These are phyloP conservation scores for Ascochyta lentis DNA, from an alignment of 2,329 filamentous ascomycete genomes.

Conservation along the genomic window DNA sequence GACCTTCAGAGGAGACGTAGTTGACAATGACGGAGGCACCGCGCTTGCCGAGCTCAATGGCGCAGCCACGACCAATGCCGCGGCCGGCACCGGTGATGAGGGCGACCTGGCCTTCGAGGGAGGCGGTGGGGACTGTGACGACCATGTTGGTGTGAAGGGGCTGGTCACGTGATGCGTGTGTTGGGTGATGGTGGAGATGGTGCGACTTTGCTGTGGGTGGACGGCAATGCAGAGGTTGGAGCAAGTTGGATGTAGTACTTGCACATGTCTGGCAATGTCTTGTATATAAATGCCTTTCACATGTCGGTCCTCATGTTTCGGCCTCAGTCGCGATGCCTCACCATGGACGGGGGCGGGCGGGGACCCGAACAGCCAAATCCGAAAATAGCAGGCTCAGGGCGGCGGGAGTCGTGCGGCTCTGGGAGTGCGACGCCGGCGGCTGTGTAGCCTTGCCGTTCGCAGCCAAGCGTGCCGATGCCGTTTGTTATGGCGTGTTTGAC, in stretches of 20 bases:
- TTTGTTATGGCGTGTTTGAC: slow-evolving; percentile 21
- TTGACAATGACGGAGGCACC: slow-evolving; percentile 72
- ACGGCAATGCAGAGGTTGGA: not conserved
- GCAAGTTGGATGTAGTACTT: slow-evolving; percentile 16
- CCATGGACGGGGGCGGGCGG: slow-evolving; percentile 27
- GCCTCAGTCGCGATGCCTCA: slow-evolving; percentile 22
- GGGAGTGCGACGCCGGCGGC: slow-evolving; percentile 24
- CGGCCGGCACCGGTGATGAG: slow-evolving; percentile 70
- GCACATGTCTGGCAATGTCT: not conserved
- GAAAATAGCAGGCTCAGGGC: slow-evolving; percentile 28
- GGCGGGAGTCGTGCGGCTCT: slow-evolving; percentile 29
- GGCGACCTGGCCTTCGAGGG: slow-evolving; percentile 61
- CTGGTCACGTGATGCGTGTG: slow-evolving; percentile 30
- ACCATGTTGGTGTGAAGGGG: slow-evolving; percentile 43
- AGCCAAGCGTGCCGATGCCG: slow-evolving; percentile 21
- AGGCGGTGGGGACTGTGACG: slow-evolving; percentile 55
- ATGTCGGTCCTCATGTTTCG: slow-evolving; percentile 15
- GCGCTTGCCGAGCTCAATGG: slow-evolving; percentile 70
- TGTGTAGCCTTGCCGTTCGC: slow-evolving; percentile 19
- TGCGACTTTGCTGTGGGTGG: not conserved
- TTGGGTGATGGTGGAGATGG: slow-evolving; percentile 5
- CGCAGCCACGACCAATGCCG: slow-evolving; percentile 71
- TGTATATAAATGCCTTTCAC: slow-evolving; percentile 21
- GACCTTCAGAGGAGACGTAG: slow-evolving; percentile 62
- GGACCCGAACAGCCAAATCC: slow-evolving; percentile 33